A percentile compares a stretch with the other conserved stretches of the same genome.
phyloP scores from a whole-genome alignment of 1,284 basidiomycete species.

The Moniliophthora roreri region DNA sequence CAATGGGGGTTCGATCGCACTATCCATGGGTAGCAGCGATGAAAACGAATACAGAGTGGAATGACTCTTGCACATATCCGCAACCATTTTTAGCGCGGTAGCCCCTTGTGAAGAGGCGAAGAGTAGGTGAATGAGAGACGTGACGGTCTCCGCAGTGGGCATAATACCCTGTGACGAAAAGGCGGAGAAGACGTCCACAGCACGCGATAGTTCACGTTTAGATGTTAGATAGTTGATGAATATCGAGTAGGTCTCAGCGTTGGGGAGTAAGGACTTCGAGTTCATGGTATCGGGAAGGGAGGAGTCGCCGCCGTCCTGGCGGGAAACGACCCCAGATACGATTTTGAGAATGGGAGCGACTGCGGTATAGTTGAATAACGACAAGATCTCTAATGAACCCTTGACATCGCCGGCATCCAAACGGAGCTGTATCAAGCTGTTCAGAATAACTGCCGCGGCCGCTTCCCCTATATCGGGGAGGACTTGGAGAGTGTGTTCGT shows the following conservation, averaged over 20 bases:
- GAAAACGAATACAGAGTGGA: slow-evolving; percentile 17
- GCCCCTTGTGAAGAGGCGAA: slow-evolving; percentile 45
- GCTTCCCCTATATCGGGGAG: slow-evolving; percentile 39
- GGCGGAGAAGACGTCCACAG: slow-evolving; percentile 44
- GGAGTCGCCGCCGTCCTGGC: slow-evolving; percentile 29
- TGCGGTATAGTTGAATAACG: slow-evolving; percentile 40
- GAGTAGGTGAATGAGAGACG: slow-evolving; percentile 57
- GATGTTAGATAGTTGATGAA: slow-evolving; percentile 59
- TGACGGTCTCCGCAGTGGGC: slow-evolving; percentile 46
- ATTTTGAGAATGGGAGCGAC: slow-evolving; percentile 21
- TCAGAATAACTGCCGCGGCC: slow-evolving; percentile 52
- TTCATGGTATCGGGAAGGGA: slow-evolving; percentile 12
- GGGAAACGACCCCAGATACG: slow-evolving; percentile 32
- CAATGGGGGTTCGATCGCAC: slow-evolving; percentile 22
- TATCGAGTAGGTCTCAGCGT: slow-evolving; percentile 62
- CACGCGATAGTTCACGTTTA: slow-evolving; percentile 42
- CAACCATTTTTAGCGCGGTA: slow-evolving; percentile 49
- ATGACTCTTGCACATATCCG: slow-evolving; percentile 38
- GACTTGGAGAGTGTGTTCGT: slow-evolving; percentile 47
- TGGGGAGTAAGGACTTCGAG: slow-evolving; percentile 17
- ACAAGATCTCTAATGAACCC: slow-evolving; percentile 45
- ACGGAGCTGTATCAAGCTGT: slow-evolving; percentile 60
- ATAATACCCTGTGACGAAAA: slow-evolving; percentile 43
- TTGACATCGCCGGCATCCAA: slow-evolving; percentile 55
- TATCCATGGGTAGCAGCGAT: slow-evolving; percentile 16